A percentile compares a stretch with the other conserved stretches of the same genome.
phyloP scores from a whole-genome alignment of 2,329 filamentous ascomycete genomes.

The Aurifilum marmelostoma region DNA sequence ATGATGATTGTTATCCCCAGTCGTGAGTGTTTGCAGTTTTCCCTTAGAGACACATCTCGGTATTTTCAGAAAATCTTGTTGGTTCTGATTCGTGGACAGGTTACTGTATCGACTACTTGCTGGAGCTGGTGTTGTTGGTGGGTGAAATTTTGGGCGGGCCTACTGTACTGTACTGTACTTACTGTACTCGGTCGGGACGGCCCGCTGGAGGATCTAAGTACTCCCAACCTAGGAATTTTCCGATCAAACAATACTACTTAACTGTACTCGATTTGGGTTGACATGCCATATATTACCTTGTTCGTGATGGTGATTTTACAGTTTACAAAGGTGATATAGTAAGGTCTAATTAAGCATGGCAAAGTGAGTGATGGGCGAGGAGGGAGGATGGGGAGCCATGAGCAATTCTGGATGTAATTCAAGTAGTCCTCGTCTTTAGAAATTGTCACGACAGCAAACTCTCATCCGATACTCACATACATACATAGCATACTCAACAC shows the following conservation, averaged over 20 bases:
- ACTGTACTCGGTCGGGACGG: not conserved
- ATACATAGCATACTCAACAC: not conserved
- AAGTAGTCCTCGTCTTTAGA: not conserved
- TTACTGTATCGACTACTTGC: not conserved
- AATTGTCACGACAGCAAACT: not conserved
- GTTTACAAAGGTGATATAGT: not conserved
- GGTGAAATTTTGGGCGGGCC: conserved; percentile 3
- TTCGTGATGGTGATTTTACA: not conserved
- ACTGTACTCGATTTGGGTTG: too few relatives aligned
- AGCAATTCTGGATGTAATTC: not conserved
- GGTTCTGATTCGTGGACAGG: not conserved
- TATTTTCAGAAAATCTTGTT: not conserved
- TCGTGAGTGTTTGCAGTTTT: not conserved
- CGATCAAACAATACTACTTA: too few relatives aligned
- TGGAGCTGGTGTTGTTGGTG: not conserved
- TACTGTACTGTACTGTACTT: not conserved
- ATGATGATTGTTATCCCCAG: conserved; percentile 5
- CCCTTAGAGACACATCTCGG: too few relatives aligned
- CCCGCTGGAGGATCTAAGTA: not conserved
- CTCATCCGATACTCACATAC: not conserved
- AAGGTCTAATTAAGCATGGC: not conserved
- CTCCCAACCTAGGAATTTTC: not conserved
- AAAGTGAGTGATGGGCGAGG: too few relatives aligned
- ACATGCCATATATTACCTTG: not conserved
- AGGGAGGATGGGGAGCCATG: not conserved